These are phyloP conservation scores for Septoria linicola DNA, from an alignment of 2,329 filamentous ascomycete genomes.

Conservation along the genomic window DNA sequence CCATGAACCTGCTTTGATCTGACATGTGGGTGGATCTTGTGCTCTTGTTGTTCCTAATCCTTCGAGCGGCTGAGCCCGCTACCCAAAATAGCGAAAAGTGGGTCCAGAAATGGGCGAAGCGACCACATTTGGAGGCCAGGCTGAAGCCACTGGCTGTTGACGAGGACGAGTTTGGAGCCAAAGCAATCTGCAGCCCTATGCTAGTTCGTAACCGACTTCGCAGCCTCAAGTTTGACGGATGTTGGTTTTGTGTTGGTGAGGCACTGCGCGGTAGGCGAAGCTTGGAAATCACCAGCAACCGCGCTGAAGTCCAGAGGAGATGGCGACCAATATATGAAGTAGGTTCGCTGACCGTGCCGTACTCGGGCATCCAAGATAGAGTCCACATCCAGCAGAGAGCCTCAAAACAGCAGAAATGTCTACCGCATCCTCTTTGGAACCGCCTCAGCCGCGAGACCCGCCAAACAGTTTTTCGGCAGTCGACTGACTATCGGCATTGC, in stretches of 20 bases:
- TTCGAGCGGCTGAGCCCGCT: slow-evolving; percentile 6
- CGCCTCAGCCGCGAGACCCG: slow-evolving; percentile 11
- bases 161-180: neutral
- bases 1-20: neutral
- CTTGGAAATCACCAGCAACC: slow-evolving; percentile 1
- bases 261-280: slow-evolving; percentile 8
- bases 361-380: neutral
- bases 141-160: neutral
- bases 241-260: slow-evolving; percentile 11
- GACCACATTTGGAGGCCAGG: neutral
- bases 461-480: slow-evolving; percentile 6
- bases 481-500: neutral
- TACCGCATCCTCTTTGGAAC: neutral
- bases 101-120: slow-evolving; percentile 7
- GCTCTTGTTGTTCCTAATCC: slow-evolving; percentile 10
- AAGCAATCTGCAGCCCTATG: slow-evolving; percentile 9
- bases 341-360: slow-evolving; percentile 6
- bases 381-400: neutral
- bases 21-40: slow-evolving; percentile 1
- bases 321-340: slow-evolving; percentile 10
- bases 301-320: neutral
- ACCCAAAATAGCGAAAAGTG: slow-evolving; percentile 1
- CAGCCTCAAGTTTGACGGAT: slow-evolving; percentile 2
- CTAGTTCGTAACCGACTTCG: slow-evolving; percentile 6
- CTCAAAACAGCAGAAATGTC: neutral